phyloP scores from a whole-genome alignment of 2,329 filamentous ascomycete species.

The Cladophialophora chaetospira region DNA sequence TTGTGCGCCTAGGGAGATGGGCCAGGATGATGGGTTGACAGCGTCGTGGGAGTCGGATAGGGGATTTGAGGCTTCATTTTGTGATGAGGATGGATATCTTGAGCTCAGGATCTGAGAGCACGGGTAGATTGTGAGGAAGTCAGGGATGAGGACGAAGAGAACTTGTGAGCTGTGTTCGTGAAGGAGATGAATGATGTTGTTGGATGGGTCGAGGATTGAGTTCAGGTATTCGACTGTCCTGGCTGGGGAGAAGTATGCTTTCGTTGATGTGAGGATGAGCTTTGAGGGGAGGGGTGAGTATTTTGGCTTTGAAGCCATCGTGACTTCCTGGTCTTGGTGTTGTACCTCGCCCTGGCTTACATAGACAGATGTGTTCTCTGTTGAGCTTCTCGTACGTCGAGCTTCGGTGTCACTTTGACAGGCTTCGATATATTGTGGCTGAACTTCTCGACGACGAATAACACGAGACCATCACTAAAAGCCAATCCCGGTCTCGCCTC shows the following conservation, averaged over 20 bases:
- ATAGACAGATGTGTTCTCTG: too few species aligned
- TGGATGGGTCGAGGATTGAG: slow-evolving; percentile 52
- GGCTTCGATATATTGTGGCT: too few species aligned
- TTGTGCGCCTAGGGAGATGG: slow-evolving; percentile 71
- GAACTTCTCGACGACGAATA: background rate
- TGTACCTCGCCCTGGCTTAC: too few species aligned
- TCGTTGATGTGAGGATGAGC: slow-evolving; percentile 72
- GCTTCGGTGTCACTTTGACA: too few species aligned
- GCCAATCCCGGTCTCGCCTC: background rate
- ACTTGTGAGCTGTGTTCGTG: slow-evolving; percentile 50
- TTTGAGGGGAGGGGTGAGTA: slow-evolving; percentile 54
- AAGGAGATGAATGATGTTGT: slow-evolving; percentile 43
- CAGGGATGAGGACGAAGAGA: slow-evolving; percentile 76
- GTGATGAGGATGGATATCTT: slow-evolving; percentile 21
- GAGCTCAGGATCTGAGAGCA: slow-evolving; percentile 43
- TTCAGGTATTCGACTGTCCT: slow-evolving; percentile 61
- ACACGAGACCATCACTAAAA: background rate
- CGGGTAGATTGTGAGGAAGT: slow-evolving; percentile 67
- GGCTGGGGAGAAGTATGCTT: slow-evolving; percentile 76
- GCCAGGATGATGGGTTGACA: slow-evolving; percentile 42
- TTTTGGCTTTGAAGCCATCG: slow-evolving; percentile 3
- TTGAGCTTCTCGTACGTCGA: too few species aligned
- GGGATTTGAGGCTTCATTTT: slow-evolving; percentile 8
- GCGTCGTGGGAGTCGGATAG: slow-evolving; percentile 47
- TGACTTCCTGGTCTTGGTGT: background rate